Percentiles rank a stretch among this genome's conserved stretches.
Conservation (phyloP, 176 grass and related monocot genomes). For the Saccharum spontaneum region DNA sequence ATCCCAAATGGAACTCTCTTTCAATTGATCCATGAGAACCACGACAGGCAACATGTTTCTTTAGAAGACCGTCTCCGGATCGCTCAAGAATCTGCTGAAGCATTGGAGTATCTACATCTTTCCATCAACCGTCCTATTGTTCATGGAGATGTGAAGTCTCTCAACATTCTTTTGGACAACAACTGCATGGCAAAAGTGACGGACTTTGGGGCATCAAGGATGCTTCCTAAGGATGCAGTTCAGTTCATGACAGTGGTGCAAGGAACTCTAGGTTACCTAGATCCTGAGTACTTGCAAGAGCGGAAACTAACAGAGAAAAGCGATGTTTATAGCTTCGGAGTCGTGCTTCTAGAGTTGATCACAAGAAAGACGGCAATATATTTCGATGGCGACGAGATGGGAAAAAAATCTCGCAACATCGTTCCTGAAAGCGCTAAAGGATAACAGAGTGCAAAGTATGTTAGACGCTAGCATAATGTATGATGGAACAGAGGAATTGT, state of each 20-base stretch:
- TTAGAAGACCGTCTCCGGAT: background rate
- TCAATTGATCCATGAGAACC: background rate
- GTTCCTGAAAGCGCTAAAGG: background rate
- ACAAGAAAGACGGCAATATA: background rate
- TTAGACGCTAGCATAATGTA: background rate
- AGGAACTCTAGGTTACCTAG: slow-evolving; percentile 15
- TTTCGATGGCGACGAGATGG: background rate
- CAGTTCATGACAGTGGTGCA: slow-evolving; percentile 22
- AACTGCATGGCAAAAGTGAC: background rate
- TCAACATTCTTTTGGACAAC: background rate
- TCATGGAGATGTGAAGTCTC: slow-evolving; percentile 13
- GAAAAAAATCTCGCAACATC: background rate
- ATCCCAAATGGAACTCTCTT: slow-evolving; percentile 5
- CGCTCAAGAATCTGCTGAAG: background rate
- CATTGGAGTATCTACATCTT: slow-evolving; percentile 2
- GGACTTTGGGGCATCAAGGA: background rate
- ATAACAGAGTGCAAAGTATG: background rate
- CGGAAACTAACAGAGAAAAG: background rate
- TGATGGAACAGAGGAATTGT: background rate
- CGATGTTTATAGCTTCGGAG: slow-evolving; percentile 26
- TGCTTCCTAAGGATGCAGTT: background rate
- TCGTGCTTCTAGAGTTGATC: slow-evolving; percentile 18
- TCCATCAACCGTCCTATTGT: slow-evolving; percentile 19
- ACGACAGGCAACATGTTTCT: background rate
- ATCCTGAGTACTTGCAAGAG: slow-evolving; percentile 29